Conservation (phyloP, 495 filamentous ascomycete genomes). For the Usnea hakonensis region DNA sequence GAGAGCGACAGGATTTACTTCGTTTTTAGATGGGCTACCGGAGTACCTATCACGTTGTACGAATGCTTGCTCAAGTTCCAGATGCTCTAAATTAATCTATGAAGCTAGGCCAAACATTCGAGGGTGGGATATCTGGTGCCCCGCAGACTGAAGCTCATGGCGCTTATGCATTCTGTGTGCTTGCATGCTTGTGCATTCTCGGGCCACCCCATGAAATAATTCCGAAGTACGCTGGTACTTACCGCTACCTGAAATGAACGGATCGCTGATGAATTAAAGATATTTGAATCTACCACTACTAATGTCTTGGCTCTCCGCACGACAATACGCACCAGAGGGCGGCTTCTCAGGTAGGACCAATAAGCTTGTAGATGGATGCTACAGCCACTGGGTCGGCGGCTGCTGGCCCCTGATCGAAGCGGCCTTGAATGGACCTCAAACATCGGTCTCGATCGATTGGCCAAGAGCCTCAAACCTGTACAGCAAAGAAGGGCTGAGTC, state of each 20-base stretch:
- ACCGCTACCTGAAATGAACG: not conserved
- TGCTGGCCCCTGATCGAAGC: slow-evolving; percentile 89
- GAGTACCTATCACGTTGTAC: slow-evolving; percentile 79
- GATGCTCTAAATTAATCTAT: slow-evolving; percentile 10
- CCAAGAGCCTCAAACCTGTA: slow-evolving; percentile 48
- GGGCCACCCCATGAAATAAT: slow-evolving; percentile 68
- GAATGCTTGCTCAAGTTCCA: slow-evolving; percentile 24
- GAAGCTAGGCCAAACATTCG: slow-evolving; percentile 73
- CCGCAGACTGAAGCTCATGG: slow-evolving; percentile 89
- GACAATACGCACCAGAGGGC: slow-evolving; percentile 87
- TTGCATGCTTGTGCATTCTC: slow-evolving; percentile 78
- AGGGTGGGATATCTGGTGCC: slow-evolving; percentile 80
- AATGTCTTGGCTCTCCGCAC: slow-evolving; percentile 76
- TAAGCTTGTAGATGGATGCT: slow-evolving; percentile 96
- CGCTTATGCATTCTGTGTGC: slow-evolving; percentile 90
- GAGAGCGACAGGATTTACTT: slow-evolving; percentile 36
- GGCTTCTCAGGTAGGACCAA: slow-evolving; percentile 92
- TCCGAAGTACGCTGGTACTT: slow-evolving; percentile 39
- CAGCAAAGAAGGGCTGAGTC: slow-evolving; percentile 71
- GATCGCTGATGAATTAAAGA: slow-evolving; percentile 32
- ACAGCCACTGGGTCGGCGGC: slow-evolving; percentile 93
- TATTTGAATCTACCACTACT: slow-evolving; percentile 72
- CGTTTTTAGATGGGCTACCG: slow-evolving; percentile 58
- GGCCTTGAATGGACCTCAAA: slow-evolving; percentile 49
- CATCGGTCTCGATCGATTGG: slow-evolving; percentile 5